Evolutionary conservation across 805 yeast species (phyloP).

Genomic region (Yarrowia porcina): DNA sequence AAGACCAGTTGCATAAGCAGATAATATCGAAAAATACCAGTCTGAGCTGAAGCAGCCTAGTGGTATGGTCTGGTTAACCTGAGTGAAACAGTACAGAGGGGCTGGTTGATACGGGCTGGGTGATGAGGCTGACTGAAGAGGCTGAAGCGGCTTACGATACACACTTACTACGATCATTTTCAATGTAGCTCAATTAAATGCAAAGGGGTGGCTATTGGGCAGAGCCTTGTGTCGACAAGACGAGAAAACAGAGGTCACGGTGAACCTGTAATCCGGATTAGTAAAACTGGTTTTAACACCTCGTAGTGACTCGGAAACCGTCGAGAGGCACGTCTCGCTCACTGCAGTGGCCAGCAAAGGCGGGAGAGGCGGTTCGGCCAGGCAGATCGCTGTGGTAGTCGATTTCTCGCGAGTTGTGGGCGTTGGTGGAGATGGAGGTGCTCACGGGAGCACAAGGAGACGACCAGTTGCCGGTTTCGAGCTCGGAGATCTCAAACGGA

Average conservation of each 20-base stretch:
- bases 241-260: not conserved
- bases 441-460: constrained; percentile 11
- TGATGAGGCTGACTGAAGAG: no score
- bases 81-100: not conserved
- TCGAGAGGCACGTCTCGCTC: constrained; percentile 20
- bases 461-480: constrained; percentile 21
- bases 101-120: not conserved
- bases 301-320: constrained; percentile 11
- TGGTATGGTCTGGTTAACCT: no score
- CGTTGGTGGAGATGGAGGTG: constrained; percentile 18
- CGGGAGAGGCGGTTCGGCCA: not conserved
- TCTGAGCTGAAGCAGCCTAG: no score
- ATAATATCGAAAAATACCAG: not conserved
- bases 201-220: constrained; percentile 20
- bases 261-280: not conserved
- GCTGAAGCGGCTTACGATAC: no score
- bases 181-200: constrained; percentile 12
- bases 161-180: not conserved
- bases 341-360: constrained; percentile 2
- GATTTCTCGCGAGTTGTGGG: constrained; percentile 15
- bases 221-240: no score
- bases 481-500: constrained; percentile 18
- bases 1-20: not conserved
- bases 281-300: not conserved
- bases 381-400: constrained; percentile 21